Base-by-base conservation (phyloP, 2,329 filamentous ascomycete genomes). In the Botryotinia calthae region DNA sequence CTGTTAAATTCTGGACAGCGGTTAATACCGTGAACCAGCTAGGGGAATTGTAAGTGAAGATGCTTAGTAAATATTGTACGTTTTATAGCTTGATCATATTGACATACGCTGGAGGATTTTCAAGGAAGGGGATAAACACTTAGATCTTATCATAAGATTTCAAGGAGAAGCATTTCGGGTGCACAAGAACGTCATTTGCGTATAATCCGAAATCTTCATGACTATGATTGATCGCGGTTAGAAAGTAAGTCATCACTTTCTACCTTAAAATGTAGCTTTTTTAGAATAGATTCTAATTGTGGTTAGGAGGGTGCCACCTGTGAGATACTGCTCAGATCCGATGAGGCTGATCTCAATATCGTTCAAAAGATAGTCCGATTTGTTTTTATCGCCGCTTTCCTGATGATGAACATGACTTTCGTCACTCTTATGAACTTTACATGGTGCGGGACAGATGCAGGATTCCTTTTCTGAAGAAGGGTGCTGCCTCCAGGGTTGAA, bases 131-230 rank as follows among this genome's bases (percentile, higher is more conserved):
- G 62, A 31, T 4, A 22, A 72, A 37, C 76, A 75, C 59, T 74
- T 66, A 14, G 75, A 78, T 42, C 25, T 78, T 2, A 74, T 46
- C 5, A 75, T 77, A n/a, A 58, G 44, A 56, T 77, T 75, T 37
- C 37, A 73, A 25, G 69, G 40, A 7, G 54, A 34, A 12, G 46
- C 51, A 2, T 78, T 73, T 51, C 68, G 68, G 8, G 77, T 75
- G 25, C 77, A 78, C 68, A 70, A 70, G 37, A 67, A 44, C n/a
- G 42, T 75, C 14, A 64, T 78, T 34, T 77, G 77, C 54, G 12
- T 63, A 12, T 72, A 75, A 61, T 76, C 75, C 22, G 74, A 75
- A 54, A 56, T 59, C 4, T 37, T 76, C 44, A 71, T 69, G 12
- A 73, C 73, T 56, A 61, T 64, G n/a, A 12, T 74, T 25, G 42